Conservation (phyloP, 176 grass and related monocot genomes). For the Triticum turgidum region DNA sequence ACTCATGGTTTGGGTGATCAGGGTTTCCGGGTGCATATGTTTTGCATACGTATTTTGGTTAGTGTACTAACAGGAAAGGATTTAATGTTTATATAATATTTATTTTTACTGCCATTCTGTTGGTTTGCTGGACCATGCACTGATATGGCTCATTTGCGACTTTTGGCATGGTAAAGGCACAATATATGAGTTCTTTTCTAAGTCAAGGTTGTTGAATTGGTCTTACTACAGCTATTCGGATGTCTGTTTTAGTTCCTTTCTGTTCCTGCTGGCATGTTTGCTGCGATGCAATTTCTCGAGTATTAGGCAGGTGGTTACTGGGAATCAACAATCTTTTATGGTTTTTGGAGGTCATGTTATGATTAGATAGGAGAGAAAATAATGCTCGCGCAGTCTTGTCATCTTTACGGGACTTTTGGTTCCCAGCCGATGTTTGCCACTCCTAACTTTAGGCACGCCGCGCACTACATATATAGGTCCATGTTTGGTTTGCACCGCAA, state of each 20-base stretch:
- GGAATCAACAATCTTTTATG: not conserved
- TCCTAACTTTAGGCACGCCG: not conserved
- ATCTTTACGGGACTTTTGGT: not conserved
- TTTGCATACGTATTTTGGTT: not conserved
- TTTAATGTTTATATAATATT: not conserved
- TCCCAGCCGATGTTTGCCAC: not conserved
- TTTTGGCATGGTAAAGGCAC: conserved; percentile 20
- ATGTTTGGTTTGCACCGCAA: not conserved
- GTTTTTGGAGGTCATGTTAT: not conserved
- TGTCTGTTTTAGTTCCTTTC: not conserved
- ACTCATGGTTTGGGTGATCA: not conserved
- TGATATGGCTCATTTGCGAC: not conserved
- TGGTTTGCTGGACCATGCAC: conserved; percentile 5
- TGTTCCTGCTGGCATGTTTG: not conserved
- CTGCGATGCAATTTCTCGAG: not conserved
- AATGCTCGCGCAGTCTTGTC: not conserved
- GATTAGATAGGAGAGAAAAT: not conserved
- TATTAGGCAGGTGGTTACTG: not conserved
- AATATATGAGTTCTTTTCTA: not conserved
- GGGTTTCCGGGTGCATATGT: not conserved
- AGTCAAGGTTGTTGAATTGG: not conserved
- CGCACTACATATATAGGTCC: not conserved
- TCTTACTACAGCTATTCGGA: not conserved
- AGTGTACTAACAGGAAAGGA: not conserved
- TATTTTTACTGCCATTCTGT: not conserved